phyloP scores from a whole-genome alignment of 1,139 yeast genomes.

The Keqinozyma sinolaborantium region DNA sequence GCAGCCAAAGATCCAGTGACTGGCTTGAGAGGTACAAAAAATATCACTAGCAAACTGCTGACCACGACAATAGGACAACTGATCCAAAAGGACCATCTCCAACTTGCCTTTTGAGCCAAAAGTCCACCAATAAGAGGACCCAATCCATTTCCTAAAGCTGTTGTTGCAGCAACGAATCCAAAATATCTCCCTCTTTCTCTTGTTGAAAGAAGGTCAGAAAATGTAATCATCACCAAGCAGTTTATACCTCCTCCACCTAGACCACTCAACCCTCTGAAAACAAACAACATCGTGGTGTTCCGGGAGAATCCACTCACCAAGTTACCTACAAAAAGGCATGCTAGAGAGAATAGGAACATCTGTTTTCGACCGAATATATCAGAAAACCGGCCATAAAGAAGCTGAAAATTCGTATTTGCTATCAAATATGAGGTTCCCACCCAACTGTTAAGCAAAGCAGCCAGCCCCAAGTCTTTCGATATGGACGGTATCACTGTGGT shows the following conservation, averaged over 20 bases:
- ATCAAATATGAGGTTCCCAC: constrained; percentile 44
- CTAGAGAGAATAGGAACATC: constrained; percentile 29
- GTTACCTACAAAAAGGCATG: constrained; percentile 33
- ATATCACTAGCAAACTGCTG: constrained; percentile 18
- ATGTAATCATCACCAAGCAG: constrained; percentile 39
- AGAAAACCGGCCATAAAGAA: constrained; percentile 36
- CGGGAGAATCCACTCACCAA: constrained; percentile 39
- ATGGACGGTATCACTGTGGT: constrained; percentile 42
- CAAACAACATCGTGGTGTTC: constrained; percentile 33
- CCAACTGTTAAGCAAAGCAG: constrained; percentile 39
- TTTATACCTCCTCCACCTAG: constrained; percentile 45
- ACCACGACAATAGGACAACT: constrained; percentile 39
- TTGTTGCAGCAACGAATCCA: constrained; percentile 44
- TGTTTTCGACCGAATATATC: constrained; percentile 44
- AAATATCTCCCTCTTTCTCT: constrained; percentile 42
- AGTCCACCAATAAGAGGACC: constrained; percentile 57
- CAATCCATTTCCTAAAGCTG: constrained; percentile 52
- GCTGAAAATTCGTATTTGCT: constrained; percentile 44
- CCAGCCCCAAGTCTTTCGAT: constrained; percentile 32
- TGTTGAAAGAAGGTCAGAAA: constrained; percentile 39
- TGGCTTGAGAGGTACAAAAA: constrained; percentile 25
- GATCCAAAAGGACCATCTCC: constrained; percentile 50
- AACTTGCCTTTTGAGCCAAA: constrained; percentile 36
- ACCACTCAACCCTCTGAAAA: constrained; percentile 42
- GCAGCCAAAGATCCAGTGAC: constrained; percentile 20